These are phyloP conservation scores for Melampsora larici-populina DNA, from an alignment of 1,284 basidiomycete species.

Conservation along the genomic window DNA sequence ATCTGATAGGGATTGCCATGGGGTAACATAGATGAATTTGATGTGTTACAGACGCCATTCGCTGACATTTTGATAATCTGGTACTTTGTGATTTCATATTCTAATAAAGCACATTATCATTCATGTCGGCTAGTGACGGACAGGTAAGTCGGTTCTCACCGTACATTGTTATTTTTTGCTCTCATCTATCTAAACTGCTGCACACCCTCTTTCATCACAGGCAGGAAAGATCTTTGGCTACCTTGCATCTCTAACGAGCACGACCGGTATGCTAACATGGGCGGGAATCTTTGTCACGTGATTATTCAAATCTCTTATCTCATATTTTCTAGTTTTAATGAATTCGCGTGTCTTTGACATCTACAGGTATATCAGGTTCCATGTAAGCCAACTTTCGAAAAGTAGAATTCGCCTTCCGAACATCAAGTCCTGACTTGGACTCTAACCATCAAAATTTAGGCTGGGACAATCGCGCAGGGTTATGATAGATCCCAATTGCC, in stretches of 20 bases:
- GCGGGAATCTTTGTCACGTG: slow-evolving; percentile 76
- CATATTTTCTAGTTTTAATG: background rate
- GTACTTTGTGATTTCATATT: background rate
- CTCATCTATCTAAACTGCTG: too few relatives aligned
- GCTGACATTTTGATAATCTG: background rate
- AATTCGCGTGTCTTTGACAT: background rate
- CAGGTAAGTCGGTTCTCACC: slow-evolving; percentile 58
- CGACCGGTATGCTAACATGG: slow-evolving; percentile 71
- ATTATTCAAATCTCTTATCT: slow-evolving; percentile 60
- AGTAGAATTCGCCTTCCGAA: background rate
- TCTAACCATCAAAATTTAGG: slow-evolving; percentile 53
- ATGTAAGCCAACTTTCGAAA: slow-evolving; percentile 3
- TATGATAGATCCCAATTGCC: slow-evolving; percentile 67
- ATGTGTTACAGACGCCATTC: background rate
- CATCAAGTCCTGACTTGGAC: background rate
- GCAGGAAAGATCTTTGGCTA: slow-evolving; percentile 38
- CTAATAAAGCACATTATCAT: slow-evolving; percentile 62
- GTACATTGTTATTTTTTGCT: slow-evolving; percentile 66
- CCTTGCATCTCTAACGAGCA: slow-evolving; percentile 46
- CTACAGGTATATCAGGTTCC: slow-evolving; percentile 42
- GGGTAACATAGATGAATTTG: background rate
- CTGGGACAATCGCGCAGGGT: slow-evolving; percentile 71
- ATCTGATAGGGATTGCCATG: slow-evolving; percentile 36
- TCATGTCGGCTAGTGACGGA: slow-evolving; percentile 49
- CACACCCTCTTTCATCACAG: too few relatives aligned